Conservation (phyloP, 176 grass and related monocot genomes). For the Areca catechu region DNA sequence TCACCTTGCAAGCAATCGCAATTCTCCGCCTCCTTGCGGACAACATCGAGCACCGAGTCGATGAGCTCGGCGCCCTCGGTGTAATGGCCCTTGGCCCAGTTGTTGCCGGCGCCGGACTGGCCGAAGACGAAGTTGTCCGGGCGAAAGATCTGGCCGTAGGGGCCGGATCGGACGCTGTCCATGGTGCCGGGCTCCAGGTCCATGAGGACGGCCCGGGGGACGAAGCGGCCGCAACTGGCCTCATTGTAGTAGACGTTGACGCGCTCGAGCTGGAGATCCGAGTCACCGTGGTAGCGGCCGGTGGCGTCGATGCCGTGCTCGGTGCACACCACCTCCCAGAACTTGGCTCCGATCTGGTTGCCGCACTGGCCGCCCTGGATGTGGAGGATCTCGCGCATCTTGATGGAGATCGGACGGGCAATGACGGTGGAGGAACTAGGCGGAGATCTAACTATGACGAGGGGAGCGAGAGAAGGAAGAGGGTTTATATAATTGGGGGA, state of each 20-base stretch:
- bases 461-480: no score
- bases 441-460: no score
- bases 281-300: slow-evolving; percentile 8
- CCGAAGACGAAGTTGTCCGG: slow-evolving; percentile 85
- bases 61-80: slow-evolving; percentile 83
- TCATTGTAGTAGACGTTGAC: slow-evolving; percentile 97
- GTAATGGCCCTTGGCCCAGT: slow-evolving; percentile 83
- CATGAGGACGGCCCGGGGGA: slow-evolving; percentile 88
- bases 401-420: background rate
- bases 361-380: slow-evolving; percentile 17
- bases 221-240: slow-evolving; percentile 66
- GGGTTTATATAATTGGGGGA: no score
- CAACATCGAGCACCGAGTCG: slow-evolving; percentile 69
- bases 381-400: slow-evolving; percentile 8
- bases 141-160: slow-evolving; percentile 58
- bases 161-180: slow-evolving; percentile 62
- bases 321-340: slow-evolving; percentile 17
- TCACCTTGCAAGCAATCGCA: slow-evolving; percentile 71
- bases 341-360: slow-evolving; percentile 24
- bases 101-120: slow-evolving; percentile 74
- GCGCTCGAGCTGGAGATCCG: slow-evolving; percentile 50
- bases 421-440: no score
- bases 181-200: slow-evolving; percentile 93
- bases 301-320: slow-evolving; percentile 21
- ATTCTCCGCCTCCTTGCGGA: slow-evolving; percentile 75